These are phyloP conservation scores for Datura wrightii DNA, from an alignment of 257 asterid genomes.

Conservation along the genomic window DNA sequence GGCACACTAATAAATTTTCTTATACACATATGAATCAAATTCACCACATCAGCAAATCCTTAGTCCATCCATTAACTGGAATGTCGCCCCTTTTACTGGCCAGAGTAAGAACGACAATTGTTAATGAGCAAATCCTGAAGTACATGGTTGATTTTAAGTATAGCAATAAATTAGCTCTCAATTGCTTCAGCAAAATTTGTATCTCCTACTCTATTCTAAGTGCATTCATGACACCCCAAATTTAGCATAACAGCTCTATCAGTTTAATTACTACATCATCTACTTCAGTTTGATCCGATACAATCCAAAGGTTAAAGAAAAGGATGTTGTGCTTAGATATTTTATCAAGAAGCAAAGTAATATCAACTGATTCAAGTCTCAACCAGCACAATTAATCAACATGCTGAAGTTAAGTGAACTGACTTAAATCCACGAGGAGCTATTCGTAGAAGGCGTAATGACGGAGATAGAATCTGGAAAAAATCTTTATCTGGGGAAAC, in stretches of 20 bases:
- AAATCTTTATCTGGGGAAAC: slow-evolving; percentile 99
- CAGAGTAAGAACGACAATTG: not conserved
- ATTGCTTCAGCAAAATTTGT: not conserved
- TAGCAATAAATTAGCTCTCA: slow-evolving; percentile 9
- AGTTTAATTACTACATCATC: slow-evolving; percentile 3
- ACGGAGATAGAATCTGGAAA: slow-evolving; percentile 94
- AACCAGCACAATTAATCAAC: slow-evolving; percentile 22
- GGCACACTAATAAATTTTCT: not conserved
- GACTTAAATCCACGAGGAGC: slow-evolving; percentile 98
- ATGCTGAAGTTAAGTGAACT: slow-evolving; percentile 43
- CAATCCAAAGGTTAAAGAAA: slow-evolving; percentile 27
- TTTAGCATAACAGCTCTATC: slow-evolving; percentile 4
- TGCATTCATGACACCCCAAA: slow-evolving; percentile 22
- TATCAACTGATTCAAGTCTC: slow-evolving; percentile 12
- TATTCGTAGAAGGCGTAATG: slow-evolving; percentile 91
- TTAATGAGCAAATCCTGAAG: not conserved
- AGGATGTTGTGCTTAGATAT: slow-evolving; percentile 17
- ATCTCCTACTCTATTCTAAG: slow-evolving; percentile 24
- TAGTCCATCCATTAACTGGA: not conserved
- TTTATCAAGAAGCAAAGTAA: slow-evolving; percentile 23
- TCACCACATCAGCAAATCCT: not conserved
- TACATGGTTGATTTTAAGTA: not conserved
- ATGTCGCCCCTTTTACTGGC: not conserved
- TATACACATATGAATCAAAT: not conserved
- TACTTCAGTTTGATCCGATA: slow-evolving; percentile 9